Evolutionary conservation across 2,329 filamentous ascomycete species (phyloP), one percentile per base, ranked within the genome.

Genomic region (Scopulariopsis brevicaulis): DNA sequence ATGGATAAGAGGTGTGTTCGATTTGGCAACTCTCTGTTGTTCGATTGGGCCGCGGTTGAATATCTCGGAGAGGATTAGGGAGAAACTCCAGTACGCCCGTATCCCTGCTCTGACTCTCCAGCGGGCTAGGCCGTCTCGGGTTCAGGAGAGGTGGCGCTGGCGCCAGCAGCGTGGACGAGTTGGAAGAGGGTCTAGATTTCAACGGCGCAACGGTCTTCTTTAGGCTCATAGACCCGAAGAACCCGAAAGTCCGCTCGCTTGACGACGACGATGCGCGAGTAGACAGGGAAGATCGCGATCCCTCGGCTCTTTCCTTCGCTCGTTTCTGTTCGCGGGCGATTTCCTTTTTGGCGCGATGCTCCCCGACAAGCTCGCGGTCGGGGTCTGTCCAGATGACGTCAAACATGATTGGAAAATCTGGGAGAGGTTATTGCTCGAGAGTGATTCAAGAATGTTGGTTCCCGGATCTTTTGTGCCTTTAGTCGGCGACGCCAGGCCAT

Each of bases 361-460:
- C 76, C 2, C 79, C 78, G 18, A 82, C 74, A 10, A 75, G 72
- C 67, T 83, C 77, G 59, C 73, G 70, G 55, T 78, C 71, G 24
- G 77, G 77, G 59, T 83, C 80, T 4, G 78, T 79, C 81, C 81
- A 84, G 53, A 80, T 69, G 35, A 83, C 77, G 65, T 83, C 79
- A 65, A 81, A 83, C 81, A 84, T 84, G 52, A 59, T 66, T 63
- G 35, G 34, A 54, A n/a, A 20, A 18, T 7, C 18, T 7, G 3
- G 37, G 15, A 40, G n/a, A 46, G n/a, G 14, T 7, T 7, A 46
- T 46, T 46, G 5, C 6, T 15, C 3, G 18, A 40, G 18, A 40
- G 12, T n/a, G 7, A 4, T 15, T 46, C 37, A 14, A 18, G 5
- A 3, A 4, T 40, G 37, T 18, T 7, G 2, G 18, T 46, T 46